Conservation (phyloP, 805 yeast genomes). For the Tetrapisispora iriomotensis region DNA sequence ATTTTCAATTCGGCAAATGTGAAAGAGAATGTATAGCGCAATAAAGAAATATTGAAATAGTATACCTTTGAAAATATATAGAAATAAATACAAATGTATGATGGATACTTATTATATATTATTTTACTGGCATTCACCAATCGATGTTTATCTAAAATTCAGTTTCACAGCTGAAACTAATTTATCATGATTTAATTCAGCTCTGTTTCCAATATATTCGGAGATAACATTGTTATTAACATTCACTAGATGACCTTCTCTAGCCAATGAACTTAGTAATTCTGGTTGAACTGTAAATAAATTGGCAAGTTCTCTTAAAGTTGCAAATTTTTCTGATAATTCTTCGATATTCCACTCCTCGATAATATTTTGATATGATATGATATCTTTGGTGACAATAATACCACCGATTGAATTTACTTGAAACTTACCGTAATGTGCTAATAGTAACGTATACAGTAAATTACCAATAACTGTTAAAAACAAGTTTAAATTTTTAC, state of each 20-base stretch:
- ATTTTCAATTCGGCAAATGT: no score
- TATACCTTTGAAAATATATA: no score
- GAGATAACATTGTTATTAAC: slow-evolving; percentile 54
- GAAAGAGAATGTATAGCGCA: no score
- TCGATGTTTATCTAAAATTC: slow-evolving; percentile 11
- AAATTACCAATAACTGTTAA: slow-evolving; percentile 48
- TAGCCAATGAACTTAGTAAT: slow-evolving; percentile 62
- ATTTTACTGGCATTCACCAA: no score
- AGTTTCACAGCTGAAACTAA: slow-evolving; percentile 21
- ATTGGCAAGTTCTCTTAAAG: slow-evolving; percentile 74
- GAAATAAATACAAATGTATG: no score
- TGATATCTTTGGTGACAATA: slow-evolving; percentile 71
- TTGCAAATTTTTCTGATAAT: slow-evolving; percentile 52
- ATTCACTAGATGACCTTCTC: slow-evolving; percentile 67
- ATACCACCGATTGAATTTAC: slow-evolving; percentile 79
- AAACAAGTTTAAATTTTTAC: slow-evolving; percentile 42
- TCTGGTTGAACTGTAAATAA: slow-evolving; percentile 79
- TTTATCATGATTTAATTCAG: slow-evolving; percentile 48
- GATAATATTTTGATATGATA: slow-evolving; percentile 58
- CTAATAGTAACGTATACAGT: slow-evolving; percentile 48
- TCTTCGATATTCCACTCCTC: slow-evolving; percentile 59
- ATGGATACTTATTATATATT: no score
- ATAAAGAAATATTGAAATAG: no score
- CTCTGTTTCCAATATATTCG: slow-evolving; percentile 56
- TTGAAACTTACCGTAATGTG: slow-evolving; percentile 64